Base-by-base conservation (phyloP, 768 basidiomycete species). In the Rhodotorula toruloides region DNA sequence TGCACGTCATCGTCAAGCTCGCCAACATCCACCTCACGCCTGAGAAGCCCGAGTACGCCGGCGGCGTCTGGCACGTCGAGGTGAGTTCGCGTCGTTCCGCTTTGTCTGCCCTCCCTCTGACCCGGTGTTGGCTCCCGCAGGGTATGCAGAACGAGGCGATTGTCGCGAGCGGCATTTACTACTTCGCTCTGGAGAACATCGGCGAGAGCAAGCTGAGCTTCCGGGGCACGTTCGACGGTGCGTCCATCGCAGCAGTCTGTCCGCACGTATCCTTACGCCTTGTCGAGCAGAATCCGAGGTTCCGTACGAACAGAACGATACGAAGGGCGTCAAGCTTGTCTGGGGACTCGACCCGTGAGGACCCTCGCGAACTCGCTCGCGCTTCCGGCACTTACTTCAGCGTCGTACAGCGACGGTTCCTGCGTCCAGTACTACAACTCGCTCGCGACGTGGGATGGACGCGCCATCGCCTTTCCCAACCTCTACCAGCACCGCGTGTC, bases 391-490 rank as follows among this genome's bases (percentile, higher is more conserved):
- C 47, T 32, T 29, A 34, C 25, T 22, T 37, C 43, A 40, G 3
- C 16, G 4, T 11, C 19, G 53, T n/a, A n/a, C 40, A 71, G 72
- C 21, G 56, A 55, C 32, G 46, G 39, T 1, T 25, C 63, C 16
- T 52, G 39, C 31, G 44, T 62, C 61, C 83, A 85, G 73, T 76
- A 80, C 67, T 75, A 83, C 43, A 81, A 81, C 0, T 52, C 71
- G 1, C 72, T 82, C 21, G 76, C 77, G 4, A 74, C 83, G 27
- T 74, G 65, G 1, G 54, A 71, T 22, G 81, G 80, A 25, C 75
- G 82, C 40, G 77, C 76, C 42, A 70, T 84, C 44, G 79, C 79
- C 44, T 84, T 83, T 66, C 84, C 84, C 22, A 85, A 85, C 73
- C 81, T 84, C 47, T 84, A 83, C 74, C 84, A 85, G 71, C 78